These are phyloP conservation scores for Fusarium chlamydosporum DNA, from an alignment of 2,329 filamentous ascomycete species.

Conservation along the genomic window DNA sequence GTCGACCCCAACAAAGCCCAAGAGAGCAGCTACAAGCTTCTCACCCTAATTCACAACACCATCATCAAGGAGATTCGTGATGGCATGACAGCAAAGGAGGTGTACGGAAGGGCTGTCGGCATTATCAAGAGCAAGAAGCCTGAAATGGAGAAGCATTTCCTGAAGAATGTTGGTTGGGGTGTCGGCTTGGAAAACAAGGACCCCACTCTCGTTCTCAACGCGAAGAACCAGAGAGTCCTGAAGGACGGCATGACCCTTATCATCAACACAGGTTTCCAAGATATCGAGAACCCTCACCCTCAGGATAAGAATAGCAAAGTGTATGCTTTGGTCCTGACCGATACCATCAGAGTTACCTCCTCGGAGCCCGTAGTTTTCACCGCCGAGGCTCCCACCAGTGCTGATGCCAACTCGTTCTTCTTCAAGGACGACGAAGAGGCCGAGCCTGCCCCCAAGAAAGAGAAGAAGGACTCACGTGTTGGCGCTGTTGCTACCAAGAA, in stretches of 20 bases:
- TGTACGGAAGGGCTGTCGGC: slow-evolving; percentile 88
- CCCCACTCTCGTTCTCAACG: slow-evolving; percentile 84
- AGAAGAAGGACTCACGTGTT: slow-evolving; percentile 85
- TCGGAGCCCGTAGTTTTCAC: slow-evolving; percentile 91
- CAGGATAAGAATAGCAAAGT: slow-evolving; percentile 91
- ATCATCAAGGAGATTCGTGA: slow-evolving; percentile 92
- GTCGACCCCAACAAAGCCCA: slow-evolving; percentile 98
- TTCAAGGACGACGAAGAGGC: slow-evolving; percentile 97
- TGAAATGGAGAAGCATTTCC: slow-evolving; percentile 93
- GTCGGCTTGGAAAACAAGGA: slow-evolving; percentile 95
- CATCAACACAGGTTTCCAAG: slow-evolving; percentile 89
- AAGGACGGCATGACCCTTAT: slow-evolving; percentile 98
- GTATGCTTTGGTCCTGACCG: slow-evolving; percentile 91
- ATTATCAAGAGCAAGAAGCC: slow-evolving; percentile 92
- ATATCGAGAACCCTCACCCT: slow-evolving; percentile 87
- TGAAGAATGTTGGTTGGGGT: slow-evolving; percentile 91
- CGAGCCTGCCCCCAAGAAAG: slow-evolving; percentile 88
- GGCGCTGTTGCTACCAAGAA: slow-evolving; percentile 94
- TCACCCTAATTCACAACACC: slow-evolving; percentile 86
- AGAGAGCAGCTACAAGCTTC: slow-evolving; percentile 92
- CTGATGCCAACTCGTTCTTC: slow-evolving; percentile 97
- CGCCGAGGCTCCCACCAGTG: slow-evolving; percentile 88
- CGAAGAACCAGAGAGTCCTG: slow-evolving; percentile 84
- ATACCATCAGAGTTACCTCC: slow-evolving; percentile 89
- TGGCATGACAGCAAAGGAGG: slow-evolving; percentile 86